Conservation (phyloP, 352 stramenopile species). For the Globisporangium okanoganense region DNA sequence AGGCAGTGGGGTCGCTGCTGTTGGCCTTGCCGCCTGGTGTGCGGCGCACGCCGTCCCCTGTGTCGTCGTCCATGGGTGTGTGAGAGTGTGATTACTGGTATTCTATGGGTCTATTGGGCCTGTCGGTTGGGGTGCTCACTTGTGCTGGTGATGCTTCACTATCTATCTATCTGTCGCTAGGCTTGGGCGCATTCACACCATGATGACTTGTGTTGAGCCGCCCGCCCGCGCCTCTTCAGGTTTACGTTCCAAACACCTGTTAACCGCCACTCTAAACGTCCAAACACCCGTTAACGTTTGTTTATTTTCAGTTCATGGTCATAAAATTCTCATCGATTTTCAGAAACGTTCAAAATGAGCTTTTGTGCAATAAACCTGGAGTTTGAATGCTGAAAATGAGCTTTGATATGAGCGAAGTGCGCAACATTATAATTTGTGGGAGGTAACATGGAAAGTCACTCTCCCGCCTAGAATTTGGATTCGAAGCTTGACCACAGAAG, state of each 20-base stretch:
- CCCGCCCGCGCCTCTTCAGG: slow-evolving; percentile 1
- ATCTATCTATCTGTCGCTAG: neutral
- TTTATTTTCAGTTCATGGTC: too few species aligned
- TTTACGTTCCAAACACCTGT: neutral
- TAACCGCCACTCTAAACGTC: too few species aligned
- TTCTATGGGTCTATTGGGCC: neutral
- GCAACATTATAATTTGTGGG: too few species aligned
- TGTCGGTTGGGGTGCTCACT: neutral
- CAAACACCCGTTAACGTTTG: too few species aligned
- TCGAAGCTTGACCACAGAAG: neutral
- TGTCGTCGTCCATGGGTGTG: slow-evolving; percentile 15
- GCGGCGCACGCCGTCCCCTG: neutral
- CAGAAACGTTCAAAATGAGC: too few species aligned
- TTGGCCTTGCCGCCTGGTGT: neutral
- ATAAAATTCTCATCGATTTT: too few species aligned
- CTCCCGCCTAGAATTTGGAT: neutral
- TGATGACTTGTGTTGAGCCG: neutral
- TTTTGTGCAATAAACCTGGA: too few species aligned
- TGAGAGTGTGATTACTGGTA: neutral
- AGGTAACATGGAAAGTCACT: neutral
- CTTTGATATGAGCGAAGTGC: too few species aligned
- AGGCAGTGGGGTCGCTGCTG: neutral
- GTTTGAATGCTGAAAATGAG: too few species aligned
- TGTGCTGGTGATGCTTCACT: neutral
- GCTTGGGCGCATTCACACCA: neutral